Base-by-base conservation (phyloP, 1,284 basidiomycete genomes). In the Sporisorium exsertum region DNA sequence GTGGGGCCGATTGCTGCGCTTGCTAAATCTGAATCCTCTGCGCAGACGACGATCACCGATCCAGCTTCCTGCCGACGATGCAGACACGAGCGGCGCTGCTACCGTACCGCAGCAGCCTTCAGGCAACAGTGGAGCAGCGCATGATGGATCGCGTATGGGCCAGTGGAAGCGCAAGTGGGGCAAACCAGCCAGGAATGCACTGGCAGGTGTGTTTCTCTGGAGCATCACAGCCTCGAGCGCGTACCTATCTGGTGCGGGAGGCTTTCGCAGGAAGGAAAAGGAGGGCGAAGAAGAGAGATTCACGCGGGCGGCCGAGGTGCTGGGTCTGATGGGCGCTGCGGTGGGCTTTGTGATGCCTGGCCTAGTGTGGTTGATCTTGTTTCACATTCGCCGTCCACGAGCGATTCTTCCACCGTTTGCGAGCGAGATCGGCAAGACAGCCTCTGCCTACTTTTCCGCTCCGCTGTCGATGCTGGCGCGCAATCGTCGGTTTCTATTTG, bases 301-400 rank as follows among this genome's bases (percentile, higher is more conserved):
- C 43, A 72, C 79, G 7, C 78, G 80, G 1, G 76, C 77, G 0
- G 42, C 77, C 27, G 81, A 84, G 60, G 58, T 78, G 24, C 59
- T 82, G 18, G 83, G 83, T 7, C 65, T 84, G 9, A 54, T 84
- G 47, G 82, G 82, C 6, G 82, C 81, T 3, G 67, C 62, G 10
- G 83, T 82, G 1, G 83, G 82, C 7, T 83, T 82, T 33, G 73
- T 84, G 24, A 72, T 83, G 56, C 83, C 83, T 3, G 78, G 79
- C 2, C 37, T 84, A 18, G 80, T 81, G n/a, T 84, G 83, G 83
- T 69, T 81, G 55, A 74, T 84, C 16, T 37, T 84, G 22, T 84
- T 84, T 58, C 74, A 78, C 37, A 70, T 84, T 20, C 78, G 82
- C 20, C 62, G 77, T 15, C 83, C 82, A 29, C 67, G 83, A 10